A percentile compares a stretch with the other conserved stretches of the same genome.
Conservation (phyloP, 2,329 filamentous ascomycete genomes). For the Neurospora sp. region DNA sequence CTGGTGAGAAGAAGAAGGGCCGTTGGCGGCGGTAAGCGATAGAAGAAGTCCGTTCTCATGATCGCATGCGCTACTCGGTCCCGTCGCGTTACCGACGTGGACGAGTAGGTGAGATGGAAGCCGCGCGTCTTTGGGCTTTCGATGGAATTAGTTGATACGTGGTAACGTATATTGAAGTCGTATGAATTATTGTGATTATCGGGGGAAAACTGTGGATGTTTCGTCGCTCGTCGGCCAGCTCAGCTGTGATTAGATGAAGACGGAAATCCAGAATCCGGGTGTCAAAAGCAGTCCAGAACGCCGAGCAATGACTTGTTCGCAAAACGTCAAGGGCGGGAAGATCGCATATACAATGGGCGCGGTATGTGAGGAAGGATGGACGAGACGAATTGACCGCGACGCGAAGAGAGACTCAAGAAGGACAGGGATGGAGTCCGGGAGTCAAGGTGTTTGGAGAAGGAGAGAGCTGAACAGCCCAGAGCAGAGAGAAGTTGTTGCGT, state of each 20-base stretch:
- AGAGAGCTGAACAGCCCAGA: neutral
- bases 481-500: neutral
- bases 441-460: neutral
- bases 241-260: neutral
- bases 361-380: neutral
- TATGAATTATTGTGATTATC: neutral
- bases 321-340: neutral
- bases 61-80: neutral
- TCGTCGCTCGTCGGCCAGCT: neutral
- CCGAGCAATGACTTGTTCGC: neutral
- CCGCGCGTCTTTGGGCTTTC: neutral
- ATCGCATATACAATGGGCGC: neutral
- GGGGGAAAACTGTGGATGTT: neutral
- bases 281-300: neutral
- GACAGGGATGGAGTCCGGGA: neutral
- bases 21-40: slow-evolving; percentile 21
- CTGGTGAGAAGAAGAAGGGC: slow-evolving; percentile 21
- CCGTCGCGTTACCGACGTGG: neutral
- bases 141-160: neutral
- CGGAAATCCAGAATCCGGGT: neutral
- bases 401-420: neutral
- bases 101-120: neutral
- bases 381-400: neutral
- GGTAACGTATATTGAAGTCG: neutral
- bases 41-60: slow-evolving; percentile 21